A percentile compares a stretch with the other conserved stretches of the same genome.
Evolutionary conservation across 257 asterid species (phyloP).

Genomic region (Parsonsia alboflavescens): DNA sequence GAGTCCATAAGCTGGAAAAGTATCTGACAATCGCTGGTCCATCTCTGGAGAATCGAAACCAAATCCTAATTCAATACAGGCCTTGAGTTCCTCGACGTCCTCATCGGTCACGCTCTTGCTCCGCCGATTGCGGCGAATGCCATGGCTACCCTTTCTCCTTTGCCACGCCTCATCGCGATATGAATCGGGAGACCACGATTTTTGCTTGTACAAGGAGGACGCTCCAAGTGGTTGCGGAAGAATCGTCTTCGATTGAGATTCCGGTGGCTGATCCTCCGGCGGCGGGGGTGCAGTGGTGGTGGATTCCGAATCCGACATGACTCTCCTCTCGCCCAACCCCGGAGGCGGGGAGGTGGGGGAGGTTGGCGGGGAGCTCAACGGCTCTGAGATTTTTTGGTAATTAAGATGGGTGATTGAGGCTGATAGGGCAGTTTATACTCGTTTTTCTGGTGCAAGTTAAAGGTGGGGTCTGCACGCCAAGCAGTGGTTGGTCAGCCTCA

Average conservation of each 20-base stretch:
- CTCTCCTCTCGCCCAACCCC: conserved; percentile 44
- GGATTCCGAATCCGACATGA: conserved; percentile 23
- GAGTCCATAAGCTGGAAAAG: conserved; percentile 71
- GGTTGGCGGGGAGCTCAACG: conserved; percentile 24
- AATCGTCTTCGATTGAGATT: not conserved
- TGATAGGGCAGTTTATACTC: conserved; percentile 7
- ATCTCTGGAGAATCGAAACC: conserved; percentile 66
- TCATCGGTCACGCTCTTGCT: conserved; percentile 70
- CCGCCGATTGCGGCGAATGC: conserved; percentile 29
- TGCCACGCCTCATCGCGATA: conserved; percentile 74
- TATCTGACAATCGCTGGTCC: conserved; percentile 58
- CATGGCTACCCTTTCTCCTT: conserved; percentile 38
- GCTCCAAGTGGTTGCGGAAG: not conserved
- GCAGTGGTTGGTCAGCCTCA: conserved; percentile 29
- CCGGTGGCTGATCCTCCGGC: not conserved
- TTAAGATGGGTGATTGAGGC: not conserved
- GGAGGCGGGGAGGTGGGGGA: conserved; percentile 38
- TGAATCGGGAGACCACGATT: conserved; percentile 65
- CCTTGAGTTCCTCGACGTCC: conserved; percentile 74
- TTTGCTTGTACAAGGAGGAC: conserved; percentile 46
- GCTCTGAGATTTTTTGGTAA: conserved; percentile 9
- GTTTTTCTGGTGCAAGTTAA: not conserved
- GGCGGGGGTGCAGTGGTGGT: not conserved
- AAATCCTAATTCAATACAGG: conserved; percentile 74
- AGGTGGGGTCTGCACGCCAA: conserved; percentile 32